Percentiles rank a stretch among this genome's conserved stretches.
phyloP scores from a whole-genome alignment of 2,329 filamentous ascomycete species.

The Ceratocystis smalleyi region DNA sequence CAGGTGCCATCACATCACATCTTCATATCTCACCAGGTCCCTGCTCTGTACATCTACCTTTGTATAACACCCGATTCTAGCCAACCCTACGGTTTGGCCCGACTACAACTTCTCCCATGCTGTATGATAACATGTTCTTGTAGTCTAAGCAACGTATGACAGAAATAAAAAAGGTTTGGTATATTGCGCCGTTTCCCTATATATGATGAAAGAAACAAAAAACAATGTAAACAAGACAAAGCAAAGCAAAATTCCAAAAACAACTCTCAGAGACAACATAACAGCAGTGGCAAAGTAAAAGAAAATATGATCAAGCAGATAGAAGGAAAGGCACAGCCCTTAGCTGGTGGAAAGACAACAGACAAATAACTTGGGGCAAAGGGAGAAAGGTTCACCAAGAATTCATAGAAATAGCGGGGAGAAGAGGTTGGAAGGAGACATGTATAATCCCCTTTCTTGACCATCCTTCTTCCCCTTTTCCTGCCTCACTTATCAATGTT shows the following conservation, averaged over 20 bases:
- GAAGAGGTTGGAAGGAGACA: not conserved
- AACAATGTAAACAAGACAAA: not conserved
- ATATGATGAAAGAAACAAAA: constrained; percentile 3
- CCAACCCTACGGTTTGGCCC: too few relatives aligned
- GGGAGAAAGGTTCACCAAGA: too few relatives aligned
- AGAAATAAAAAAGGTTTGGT: constrained; percentile 3
- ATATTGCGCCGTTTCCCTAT: constrained; percentile 11
- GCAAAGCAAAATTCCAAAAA: not conserved
- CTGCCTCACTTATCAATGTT: not conserved
- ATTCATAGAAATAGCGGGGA: too few relatives aligned
- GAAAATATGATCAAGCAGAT: not conserved
- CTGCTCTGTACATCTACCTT: not conserved
- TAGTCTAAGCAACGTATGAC: not conserved
- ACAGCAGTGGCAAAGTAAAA: not conserved
- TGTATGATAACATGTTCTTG: not conserved
- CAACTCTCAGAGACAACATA: not conserved
- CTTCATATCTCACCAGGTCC: not conserved
- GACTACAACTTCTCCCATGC: not conserved
- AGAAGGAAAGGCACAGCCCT: not conserved
- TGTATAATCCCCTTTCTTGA: not conserved
- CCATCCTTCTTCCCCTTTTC: not conserved
- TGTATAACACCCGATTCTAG: not conserved
- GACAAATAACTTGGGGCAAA: too few relatives aligned
- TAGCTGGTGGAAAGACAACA: too few relatives aligned
- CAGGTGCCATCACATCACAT: not conserved